Conservation (phyloP, 2,329 filamentous ascomycete genomes). For the Xylariaceae sp. region DNA sequence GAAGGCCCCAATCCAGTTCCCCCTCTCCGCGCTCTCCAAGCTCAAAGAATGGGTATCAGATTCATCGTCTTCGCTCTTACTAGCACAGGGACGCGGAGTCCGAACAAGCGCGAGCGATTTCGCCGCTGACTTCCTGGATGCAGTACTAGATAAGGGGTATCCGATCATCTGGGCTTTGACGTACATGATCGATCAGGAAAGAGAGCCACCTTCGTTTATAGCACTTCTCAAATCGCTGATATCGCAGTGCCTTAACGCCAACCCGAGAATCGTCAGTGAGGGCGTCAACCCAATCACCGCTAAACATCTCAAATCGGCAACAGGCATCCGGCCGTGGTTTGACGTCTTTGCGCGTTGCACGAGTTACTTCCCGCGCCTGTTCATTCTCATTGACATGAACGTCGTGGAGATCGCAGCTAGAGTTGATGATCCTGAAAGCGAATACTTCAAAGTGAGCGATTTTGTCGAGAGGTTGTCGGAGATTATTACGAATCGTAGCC, state of each 20-base stretch:
- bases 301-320: conserved; percentile 2
- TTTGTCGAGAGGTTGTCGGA: conserved; percentile 3
- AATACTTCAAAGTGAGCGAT: conserved; percentile 1
- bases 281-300: not conserved
- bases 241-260: not conserved
- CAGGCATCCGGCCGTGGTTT: conserved; percentile 1
- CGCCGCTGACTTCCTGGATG: conserved; percentile 11
- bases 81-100: conserved; percentile 11
- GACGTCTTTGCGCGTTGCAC: not conserved
- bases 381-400: conserved; percentile 1
- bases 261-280: conserved; percentile 1
- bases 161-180: conserved; percentile 11
- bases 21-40: not conserved
- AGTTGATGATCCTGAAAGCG: not conserved
- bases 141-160: conserved; percentile 3
- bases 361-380: not conserved
- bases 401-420: not conserved
- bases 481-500: not conserved
- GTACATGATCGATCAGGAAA: not conserved
- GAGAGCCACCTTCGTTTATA: not conserved
- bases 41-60: conserved; percentile 7
- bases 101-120: conserved; percentile 12
- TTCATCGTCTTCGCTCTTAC: conserved; percentile 7
- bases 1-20: conserved; percentile 1
- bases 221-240: conserved; percentile 3